Evolutionary conservation across 164 flowering plant genomes (phyloP), one percentile per base, ranked within the genome.

Genomic region (Tinospora cordifolia): DNA sequence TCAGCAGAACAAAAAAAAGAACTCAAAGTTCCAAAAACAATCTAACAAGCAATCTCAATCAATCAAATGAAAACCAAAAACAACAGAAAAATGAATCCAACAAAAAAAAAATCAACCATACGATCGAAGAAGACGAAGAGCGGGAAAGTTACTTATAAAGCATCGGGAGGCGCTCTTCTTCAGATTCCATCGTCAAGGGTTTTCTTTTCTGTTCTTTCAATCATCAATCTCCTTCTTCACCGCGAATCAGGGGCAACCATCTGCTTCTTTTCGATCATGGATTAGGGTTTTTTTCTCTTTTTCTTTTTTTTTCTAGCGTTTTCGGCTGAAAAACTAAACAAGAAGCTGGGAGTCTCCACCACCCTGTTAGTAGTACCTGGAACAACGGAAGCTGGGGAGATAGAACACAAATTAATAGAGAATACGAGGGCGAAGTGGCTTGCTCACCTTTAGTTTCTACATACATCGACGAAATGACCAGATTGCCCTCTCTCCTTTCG

Each of bases 241-340:
- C 69, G 62, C 46, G 34, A 26, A 62, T 17, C 70, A 38, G 49
- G 68, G 24, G 30, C 67, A 49, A 73, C 71, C 75, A 68, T 68
- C 71, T 69, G 77, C 57, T 40, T 57, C 40, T 22, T 57, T 38
- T 30, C 4, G 2, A 30, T 30, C 17, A 11, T 49, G 57, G 69
- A 65, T 57, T 65, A 65, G 77, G 72, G 60, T 74, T 69, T 54
- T n/a, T n/a, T n/a, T n/a, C n/a, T n/a, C n/a, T n/a, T n/a, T n/a
- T n/a, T n/a, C n/a, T n/a, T n/a, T n/a, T n/a, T n/a, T n/a, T 14
- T 27, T 30, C 19, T 68, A 30, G 8, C n/a, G 30, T 63, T 69
- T 74, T 47, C 49, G 70, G 15, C 15, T 44, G 3, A 11, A 8
- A 21, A 39, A 49, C 5, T n/a, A n/a, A 30, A 13, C 27, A 11